Evolutionary conservation across 2,329 filamentous ascomycete species (phyloP), one percentile per base, ranked within the genome.

Genomic region (Xylariales sp.): DNA sequence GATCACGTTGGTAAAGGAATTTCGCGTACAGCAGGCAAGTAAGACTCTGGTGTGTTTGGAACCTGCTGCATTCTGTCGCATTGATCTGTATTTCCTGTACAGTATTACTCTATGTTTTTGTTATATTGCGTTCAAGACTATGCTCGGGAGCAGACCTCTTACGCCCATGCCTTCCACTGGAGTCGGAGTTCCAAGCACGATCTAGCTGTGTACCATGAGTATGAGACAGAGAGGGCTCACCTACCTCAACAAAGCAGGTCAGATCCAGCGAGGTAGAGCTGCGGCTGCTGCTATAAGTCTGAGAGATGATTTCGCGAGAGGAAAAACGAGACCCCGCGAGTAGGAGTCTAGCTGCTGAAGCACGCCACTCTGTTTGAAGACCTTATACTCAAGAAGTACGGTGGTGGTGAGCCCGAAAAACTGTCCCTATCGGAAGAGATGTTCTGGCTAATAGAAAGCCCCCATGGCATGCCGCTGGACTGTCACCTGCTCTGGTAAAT

Each of bases 401-500:
- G 67, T 12, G 67, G 67, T n/a, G 67, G 67, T 14, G 65, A 38
- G 35, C 14, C 19, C 12, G 3, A 14, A 9, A 27, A 7, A 36
- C n/a, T 5, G 11, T 24, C 7, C 5, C 11, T 12, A 4, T 28
- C 7, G 9, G 1, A 7, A 22, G 10, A 18, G 21, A 14, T 28
- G 14, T 27, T 19, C 12, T 12, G 8, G n/a, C n/a, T 27, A 4
- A 15, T 14, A 16, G 4, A 16, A 12, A 38, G 80, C 1, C 80
- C 76, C 1, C 64, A 84, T 22, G 80, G 80, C 2, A 82, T 82
- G 78, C 67, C 84, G 0, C 64, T 84, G 0, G 80, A 77, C 1
- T 84, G 84, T 49, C 79, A 84, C 51, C 62, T 84, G 4, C 64
- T 82, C 6, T 84, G 80, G 80, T 78, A 73, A 0, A 76, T 70